Evolutionary conservation across 768 basidiomycete species (phyloP), one percentile per base, ranked within the genome.

Genomic region (Mycena leptocephala): DNA sequence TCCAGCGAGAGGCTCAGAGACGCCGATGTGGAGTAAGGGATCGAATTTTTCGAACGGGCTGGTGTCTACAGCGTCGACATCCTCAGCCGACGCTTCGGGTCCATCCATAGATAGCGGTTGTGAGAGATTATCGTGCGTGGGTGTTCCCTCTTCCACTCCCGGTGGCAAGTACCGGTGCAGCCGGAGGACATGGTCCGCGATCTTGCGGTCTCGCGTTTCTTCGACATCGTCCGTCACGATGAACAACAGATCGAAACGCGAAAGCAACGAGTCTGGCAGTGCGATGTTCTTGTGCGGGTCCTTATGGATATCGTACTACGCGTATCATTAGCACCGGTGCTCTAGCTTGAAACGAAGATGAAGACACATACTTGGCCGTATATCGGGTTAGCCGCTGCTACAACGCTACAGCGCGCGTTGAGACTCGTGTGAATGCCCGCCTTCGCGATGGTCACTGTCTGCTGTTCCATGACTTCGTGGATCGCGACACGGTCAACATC

Each of bases 381-480:
- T 78, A 99, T 98, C 3, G 98, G 98, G 84, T 99, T 99, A 39
- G 98, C 98, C 41, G 98, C 98, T 26, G 98, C 98, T 63, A 99
- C 93, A 58, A 99, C 98, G 79, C 96, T 98, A 84, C 98, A 99
- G 51, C 98, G 92, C 6, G 98, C 98, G 84, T 99, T 99, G 80
- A 99, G 89, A 83, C 95, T 97, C 0, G 98, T 99, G 82, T 99
- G 98, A 78, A 99, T 99, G 72, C 98, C 98, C 16, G 98, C 98
- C 82, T 99, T 99, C 61, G 98, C 98, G 78, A 99, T 99, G 11
- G 98, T 99, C 59, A 99, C 98, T 0, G 98, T 99, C 83, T 99
- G 98, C 84, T 99, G 98, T 83, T 99, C 98, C 98, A 99, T 99
- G 82, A 99, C 98, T 92, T 99, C 98, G 86, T 99, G 98, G 81